Evolutionary conservation across 257 asterid genomes (phyloP), one percentile per base, ranked within the genome.

Genomic region (Solanum commersonii): DNA sequence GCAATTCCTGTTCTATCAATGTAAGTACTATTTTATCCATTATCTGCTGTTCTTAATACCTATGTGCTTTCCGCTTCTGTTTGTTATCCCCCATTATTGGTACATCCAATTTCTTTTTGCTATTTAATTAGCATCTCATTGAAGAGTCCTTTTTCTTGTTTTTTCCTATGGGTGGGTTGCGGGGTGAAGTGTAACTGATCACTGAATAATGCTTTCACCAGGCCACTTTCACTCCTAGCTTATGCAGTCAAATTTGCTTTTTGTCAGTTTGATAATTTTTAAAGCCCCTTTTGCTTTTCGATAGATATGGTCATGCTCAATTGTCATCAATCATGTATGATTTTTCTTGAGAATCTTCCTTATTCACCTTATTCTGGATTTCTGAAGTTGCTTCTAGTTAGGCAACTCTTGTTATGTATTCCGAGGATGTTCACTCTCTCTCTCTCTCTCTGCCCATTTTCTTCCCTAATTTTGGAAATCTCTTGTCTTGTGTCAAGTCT

Each of bases 1-100:
- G 99, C 98, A 35, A 97, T 97, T 92, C 99, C 99, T 42, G 97
- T 97, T 88, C 98, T 97, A 87, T 97, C 99, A 83, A 96, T 92
- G 99, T 97, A 94, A 96, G 99, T 92, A 86, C 27, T 81, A 29
- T 9, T 46, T 81, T 29, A 46, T 81, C 70, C 85, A 81, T 29
- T 46, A 46, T 82, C 85, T 82, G 16, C 20, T 82, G 70, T 29
- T 46, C 40, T 49, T 82, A 29, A 5, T 29, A 49, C 70, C 23
- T 49, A 46, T 29, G 8, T 10, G 3, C 15, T 25, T 27, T 46
- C 67, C 13, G 1, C 12, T 14, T 79, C 84, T 14, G 37, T 79
- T 79, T 79, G 65, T 44, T 27, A 25, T 42, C 65, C 84, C 18
- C 31, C 83, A 2, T 35, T 16, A 3, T 74, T 74, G 31, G 14